Evolutionary conservation across 1,284 basidiomycete species (phyloP).

Genomic region (Fomes fomentarius): DNA sequence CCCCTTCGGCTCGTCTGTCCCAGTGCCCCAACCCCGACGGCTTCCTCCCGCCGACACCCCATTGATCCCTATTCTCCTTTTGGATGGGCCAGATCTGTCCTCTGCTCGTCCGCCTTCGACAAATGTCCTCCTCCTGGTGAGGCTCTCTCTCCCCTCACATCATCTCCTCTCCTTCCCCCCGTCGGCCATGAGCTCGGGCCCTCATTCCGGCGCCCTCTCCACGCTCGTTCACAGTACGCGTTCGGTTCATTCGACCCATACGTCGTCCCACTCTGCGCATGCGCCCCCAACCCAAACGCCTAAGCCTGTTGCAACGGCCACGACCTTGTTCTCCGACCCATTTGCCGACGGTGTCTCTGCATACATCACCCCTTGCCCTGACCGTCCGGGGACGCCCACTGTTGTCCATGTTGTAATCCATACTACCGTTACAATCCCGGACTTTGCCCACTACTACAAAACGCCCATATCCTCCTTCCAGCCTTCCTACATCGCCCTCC

Average conservation of each 20-base stretch:
- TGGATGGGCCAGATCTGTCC: too few relatives aligned
- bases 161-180: neutral
- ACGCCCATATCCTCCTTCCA: conserved; percentile 47
- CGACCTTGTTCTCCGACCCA: neutral
- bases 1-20: neutral
- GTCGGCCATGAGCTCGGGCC: conserved; percentile 15
- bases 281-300: neutral
- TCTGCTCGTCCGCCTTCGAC: conserved; percentile 1
- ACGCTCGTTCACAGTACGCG: neutral
- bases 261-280: neutral
- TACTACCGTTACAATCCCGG: conserved; percentile 51
- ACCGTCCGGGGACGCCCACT: conserved; percentile 10
- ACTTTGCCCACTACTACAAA: conserved; percentile 50
- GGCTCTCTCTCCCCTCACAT: conserved; percentile 2
- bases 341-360: neutral
- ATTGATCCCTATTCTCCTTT: conserved; percentile 2
- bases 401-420: conserved; percentile 51
- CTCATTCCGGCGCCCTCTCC: neutral
- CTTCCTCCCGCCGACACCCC: neutral
- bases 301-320: neutral
- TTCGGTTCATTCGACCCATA: neutral
- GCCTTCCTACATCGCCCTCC: conserved; percentile 50
- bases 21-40: neutral
- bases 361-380: conserved; percentile 12
- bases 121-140: conserved; percentile 29